Conservation (phyloP, 495 filamentous ascomycete species). For the Penicillium crystallinum region DNA sequence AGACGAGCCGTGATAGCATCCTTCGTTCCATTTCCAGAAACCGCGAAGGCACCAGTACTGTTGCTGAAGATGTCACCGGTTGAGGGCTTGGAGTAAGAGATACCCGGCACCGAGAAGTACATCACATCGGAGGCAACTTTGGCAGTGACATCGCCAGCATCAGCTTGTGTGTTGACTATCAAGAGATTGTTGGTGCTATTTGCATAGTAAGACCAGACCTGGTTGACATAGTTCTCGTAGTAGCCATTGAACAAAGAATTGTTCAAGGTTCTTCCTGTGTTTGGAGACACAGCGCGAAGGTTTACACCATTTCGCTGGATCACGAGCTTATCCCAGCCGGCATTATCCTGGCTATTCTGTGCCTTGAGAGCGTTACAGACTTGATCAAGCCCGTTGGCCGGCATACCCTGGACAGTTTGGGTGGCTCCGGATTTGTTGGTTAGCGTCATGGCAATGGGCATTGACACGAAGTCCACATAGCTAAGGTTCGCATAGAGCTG, state of each 20-base stretch:
- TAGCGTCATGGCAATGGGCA: conserved; percentile 61
- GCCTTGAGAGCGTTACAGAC: conserved; percentile 48
- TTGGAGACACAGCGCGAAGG: conserved; percentile 62
- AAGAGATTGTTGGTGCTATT: conserved; percentile 32
- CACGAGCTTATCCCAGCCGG: conserved; percentile 62
- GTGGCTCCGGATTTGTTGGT: conserved; percentile 44
- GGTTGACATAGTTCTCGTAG: conserved; percentile 57
- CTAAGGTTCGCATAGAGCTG: conserved; percentile 72
- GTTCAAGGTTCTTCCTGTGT: conserved; percentile 53
- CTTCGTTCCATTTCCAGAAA: conserved; percentile 39
- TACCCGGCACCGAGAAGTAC: conserved; percentile 41
- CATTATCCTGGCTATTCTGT: conserved; percentile 50
- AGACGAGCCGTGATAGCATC: conserved; percentile 59
- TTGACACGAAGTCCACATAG: conserved; percentile 67
- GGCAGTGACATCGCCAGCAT: conserved; percentile 46
- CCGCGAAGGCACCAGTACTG: conserved; percentile 62
- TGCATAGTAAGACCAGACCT: conserved; percentile 58
- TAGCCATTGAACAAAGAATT: conserved; percentile 55
- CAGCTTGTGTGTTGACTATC: conserved; percentile 59
- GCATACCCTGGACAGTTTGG: conserved; percentile 56
- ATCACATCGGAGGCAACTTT: conserved; percentile 46
- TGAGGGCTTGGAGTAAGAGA: conserved; percentile 52
- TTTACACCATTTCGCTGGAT: conserved; percentile 45
- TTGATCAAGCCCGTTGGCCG: conserved; percentile 49
- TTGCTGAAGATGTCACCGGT: conserved; percentile 66